Base-by-base conservation (phyloP, 306 rosid species). In the Acacia confusa region DNA sequence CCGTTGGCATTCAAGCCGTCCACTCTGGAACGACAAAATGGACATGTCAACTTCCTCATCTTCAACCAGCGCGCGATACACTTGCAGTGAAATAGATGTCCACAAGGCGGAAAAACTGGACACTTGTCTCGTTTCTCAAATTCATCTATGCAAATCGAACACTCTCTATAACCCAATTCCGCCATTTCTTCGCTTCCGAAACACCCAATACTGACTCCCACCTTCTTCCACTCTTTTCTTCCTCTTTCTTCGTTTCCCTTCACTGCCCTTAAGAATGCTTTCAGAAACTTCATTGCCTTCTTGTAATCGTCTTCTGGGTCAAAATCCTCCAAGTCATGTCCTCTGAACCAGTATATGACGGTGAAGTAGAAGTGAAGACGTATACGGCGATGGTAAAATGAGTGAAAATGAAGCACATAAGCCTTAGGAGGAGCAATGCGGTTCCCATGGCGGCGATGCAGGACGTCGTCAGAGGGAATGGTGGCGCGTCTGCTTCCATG, bases 61-160 rank as follows among this genome's bases (percentile, higher is more conserved):
- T 70, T 44, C 16, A 88, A 27, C 93, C 95, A 91, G 78, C 15
- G 66, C 1, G 34, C 38, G 44, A 91, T 91, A 43, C 95, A 91
- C 32, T 27, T 55, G 15, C 69, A 75, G 79, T 91, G 93, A 45
- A 89, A 91, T 47, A 60, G 25, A 74, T 91, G 93, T n/a, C 79
- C 76, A 74, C 95, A 91, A 47, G 64, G 30, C 6, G 88, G 83
- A 74, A 85, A 85, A 71, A 77, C 82, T 36, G 79, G 77, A 32
- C 90, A 89, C 17, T 79, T 58, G 4, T 88, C 92, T 1, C 89
- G 89, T 4, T 16, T 78, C 81, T 83, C 77, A 34, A 85, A 89
- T 7, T 85, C 88, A 82, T 89, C 92, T 45, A 88, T 80, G 80
- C 95, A 89, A 28, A 91, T 88, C 10, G 79, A 79, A 76, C 95